A percentile compares a stretch with the other conserved stretches of the same genome.
Evolutionary conservation across 208 protist genomes (phyloP).

Genomic region (Leishmania martiniquensis): DNA sequence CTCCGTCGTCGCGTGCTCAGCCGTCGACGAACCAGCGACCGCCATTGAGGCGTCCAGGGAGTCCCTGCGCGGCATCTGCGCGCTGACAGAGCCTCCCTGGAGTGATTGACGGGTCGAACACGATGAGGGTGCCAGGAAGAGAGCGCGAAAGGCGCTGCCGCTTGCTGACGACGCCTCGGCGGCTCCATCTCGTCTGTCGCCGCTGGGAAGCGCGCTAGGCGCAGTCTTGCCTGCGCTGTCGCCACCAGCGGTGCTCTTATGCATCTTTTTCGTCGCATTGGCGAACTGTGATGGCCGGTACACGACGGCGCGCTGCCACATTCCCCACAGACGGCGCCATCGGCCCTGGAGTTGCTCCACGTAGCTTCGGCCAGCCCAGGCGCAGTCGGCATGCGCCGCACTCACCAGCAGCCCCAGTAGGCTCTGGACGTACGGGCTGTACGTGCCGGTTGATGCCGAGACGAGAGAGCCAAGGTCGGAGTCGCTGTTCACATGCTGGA

Average conservation of each 20-base stretch:
- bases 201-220: too few species aligned
- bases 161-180: neutral
- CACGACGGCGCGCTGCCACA: slow-evolving; percentile 45
- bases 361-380: slow-evolving; percentile 59
- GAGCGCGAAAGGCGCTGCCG: neutral
- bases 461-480: slow-evolving; percentile 33
- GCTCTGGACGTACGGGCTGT: slow-evolving; percentile 69
- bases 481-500: slow-evolving; percentile 43
- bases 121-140: slow-evolving; percentile 1
- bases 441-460: slow-evolving; percentile 50
- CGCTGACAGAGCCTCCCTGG: neutral
- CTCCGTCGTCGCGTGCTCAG: neutral
- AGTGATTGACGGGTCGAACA: neutral
- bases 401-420: slow-evolving; percentile 62
- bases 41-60: neutral
- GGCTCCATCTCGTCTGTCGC: neutral
- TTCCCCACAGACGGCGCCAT: slow-evolving; percentile 45
- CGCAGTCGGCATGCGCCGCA: slow-evolving; percentile 60
- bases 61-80: neutral
- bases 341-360: slow-evolving; percentile 38
- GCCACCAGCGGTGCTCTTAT: neutral
- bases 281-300: slow-evolving; percentile 4
- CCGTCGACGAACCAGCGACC: neutral
- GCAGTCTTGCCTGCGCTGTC: neutral
- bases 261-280: neutral